phyloP scores from a whole-genome alignment of 192 early-diverging fungal genomes.

The Coemansia sp. region DNA sequence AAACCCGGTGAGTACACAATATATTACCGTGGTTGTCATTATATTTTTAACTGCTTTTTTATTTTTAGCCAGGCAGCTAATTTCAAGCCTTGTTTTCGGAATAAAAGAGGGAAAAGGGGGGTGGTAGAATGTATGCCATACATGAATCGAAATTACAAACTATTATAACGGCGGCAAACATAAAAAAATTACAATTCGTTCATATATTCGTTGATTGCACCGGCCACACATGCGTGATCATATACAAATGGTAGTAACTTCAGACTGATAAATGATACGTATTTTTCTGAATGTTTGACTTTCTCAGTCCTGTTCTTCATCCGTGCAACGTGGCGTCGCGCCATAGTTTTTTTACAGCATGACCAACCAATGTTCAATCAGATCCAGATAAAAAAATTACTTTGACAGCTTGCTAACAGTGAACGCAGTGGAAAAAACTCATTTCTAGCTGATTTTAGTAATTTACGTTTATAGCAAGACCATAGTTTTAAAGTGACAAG shows the following conservation, averaged over 20 bases:
- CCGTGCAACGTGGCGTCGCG: not conserved
- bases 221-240: not conserved
- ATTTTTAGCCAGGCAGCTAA: not conserved
- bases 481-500: too few species aligned
- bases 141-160: not conserved
- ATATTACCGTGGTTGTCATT: not conserved
- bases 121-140: not conserved
- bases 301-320: not conserved
- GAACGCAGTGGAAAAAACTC: too few species aligned
- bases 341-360: not conserved
- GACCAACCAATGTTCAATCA: not conserved
- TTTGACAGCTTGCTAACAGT: too few species aligned
- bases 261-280: not conserved
- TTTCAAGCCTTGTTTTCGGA: not conserved
- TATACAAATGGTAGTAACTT: not conserved
- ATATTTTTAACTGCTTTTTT: not conserved
- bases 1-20: not conserved
- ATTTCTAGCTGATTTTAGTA: too few species aligned
- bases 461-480: too few species aligned
- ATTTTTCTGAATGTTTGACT: not conserved
- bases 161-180: not conserved
- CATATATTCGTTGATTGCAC: not conserved
- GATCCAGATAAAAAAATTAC: not conserved
- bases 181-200: not conserved
- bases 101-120: slow-evolving; percentile 1